Evolutionary conservation across 2,329 filamentous ascomycete species (phyloP).

Genomic region (Thermoascus crustaceus): DNA sequence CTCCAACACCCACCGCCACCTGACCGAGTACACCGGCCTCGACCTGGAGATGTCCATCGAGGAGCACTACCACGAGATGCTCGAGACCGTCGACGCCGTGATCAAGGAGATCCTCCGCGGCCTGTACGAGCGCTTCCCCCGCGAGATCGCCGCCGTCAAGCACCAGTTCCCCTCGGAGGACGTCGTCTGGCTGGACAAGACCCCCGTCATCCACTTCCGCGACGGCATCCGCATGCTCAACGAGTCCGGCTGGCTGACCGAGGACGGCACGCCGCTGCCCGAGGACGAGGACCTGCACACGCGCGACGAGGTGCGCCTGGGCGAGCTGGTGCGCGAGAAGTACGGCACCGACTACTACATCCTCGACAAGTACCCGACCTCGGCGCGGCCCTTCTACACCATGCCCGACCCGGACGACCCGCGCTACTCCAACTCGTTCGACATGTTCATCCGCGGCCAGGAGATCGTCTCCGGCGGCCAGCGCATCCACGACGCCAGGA

Average conservation of each 20-base stretch:
- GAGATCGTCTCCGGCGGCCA: constrained; percentile 90
- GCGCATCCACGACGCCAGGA: constrained; percentile 73
- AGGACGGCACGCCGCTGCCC: constrained; percentile 63
- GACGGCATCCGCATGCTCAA: constrained; percentile 76
- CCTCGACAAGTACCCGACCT: constrained; percentile 82
- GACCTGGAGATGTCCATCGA: constrained; percentile 91
- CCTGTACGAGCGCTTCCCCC: constrained; percentile 59
- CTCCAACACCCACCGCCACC: constrained; percentile 86
- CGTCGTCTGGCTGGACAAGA: constrained; percentile 78
- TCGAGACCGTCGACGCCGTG: constrained; percentile 67
- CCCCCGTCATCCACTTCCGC: constrained; percentile 69
- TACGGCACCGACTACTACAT: constrained; percentile 88
- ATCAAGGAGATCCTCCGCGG: constrained; percentile 72
- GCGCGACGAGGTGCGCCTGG: constrained; percentile 76
- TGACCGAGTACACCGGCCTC: constrained; percentile 89
- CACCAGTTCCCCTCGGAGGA: constrained; percentile 79
- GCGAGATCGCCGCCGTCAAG: constrained; percentile 72
- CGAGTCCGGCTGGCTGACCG: constrained; percentile 65
- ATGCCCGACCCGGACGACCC: constrained; percentile 70
- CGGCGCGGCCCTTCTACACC: constrained; percentile 82
- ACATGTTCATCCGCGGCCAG: constrained; percentile 88
- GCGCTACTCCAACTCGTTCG: constrained; percentile 79
- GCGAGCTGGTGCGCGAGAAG: constrained; percentile 76
- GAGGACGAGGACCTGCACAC: constrained; percentile 75
- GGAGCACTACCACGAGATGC: constrained; percentile 80